Evolutionary conservation across 192 early-diverging fungal species (phyloP), one percentile per base, ranked within the genome.

Genomic region (Backusella westeae): DNA sequence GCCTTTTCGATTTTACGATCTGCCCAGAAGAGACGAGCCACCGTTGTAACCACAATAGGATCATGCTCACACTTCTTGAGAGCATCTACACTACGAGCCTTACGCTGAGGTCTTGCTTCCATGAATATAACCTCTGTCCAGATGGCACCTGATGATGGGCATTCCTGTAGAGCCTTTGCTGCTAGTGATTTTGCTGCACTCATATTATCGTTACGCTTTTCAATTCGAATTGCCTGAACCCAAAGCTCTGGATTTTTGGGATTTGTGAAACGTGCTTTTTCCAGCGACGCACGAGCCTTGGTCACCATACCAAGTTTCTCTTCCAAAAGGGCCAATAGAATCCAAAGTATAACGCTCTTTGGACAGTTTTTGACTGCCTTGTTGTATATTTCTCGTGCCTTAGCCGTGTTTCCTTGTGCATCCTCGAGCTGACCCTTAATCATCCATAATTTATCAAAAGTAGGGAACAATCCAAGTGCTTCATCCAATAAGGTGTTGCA

Each of bases 1-100:
- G 97, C 96, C 85, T 98, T 99, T 23, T 97, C 98, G 4, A 92
- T 78, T 74, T 97, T 96, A 23, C 95, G 85, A 80, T 99, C 98
- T 0, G 88, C 79, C 97, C 96, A 98, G 76, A 99, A 98, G 46
- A 98, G 78, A 8, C 96, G 82, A 1, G 97, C 97, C 2, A 98
- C 92, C 1, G 95, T 93, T 3, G 85, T 71, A 6, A 97, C 83
- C 2, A 99, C 90, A 14, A 87, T 72, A 0, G 95, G 89, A 76
- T 98, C 96, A 76, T 96, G 90, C 38, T 95, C 97, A 14, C 93
- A 95, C 73, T 94, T 91, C 80, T 96, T 96, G 9, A 98, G 85
- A 0, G 97, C 98, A 83, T 99, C 98, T 2, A 91, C 90, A 21
- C 91, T 92, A 78, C 91, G 86, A 1, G 96, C 89, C 74, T 97